Evolutionary conservation across 768 basidiomycete genomes (phyloP).

Genomic region (Asterophora parasitica): DNA sequence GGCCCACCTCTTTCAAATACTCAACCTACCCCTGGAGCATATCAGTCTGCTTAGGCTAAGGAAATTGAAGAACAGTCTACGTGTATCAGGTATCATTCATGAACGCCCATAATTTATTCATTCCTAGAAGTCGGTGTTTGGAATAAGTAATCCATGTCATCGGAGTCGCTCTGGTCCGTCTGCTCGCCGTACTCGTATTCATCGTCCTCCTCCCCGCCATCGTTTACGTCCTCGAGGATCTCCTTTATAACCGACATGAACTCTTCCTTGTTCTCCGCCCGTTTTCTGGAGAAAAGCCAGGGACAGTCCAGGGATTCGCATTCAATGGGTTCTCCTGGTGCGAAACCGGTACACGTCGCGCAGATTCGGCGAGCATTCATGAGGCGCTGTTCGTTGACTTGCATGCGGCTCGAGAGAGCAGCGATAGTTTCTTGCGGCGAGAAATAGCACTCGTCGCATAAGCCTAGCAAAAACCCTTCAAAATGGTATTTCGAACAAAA

Average conservation of each 20-base stretch:
- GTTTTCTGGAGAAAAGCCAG: slow-evolving; percentile 71
- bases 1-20: slow-evolving; percentile 19
- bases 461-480: slow-evolving; percentile 28
- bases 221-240: slow-evolving; percentile 31
- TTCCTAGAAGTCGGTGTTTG: slow-evolving; percentile 6
- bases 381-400: slow-evolving; percentile 50
- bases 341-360: slow-evolving; percentile 56
- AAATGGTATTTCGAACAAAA: no score
- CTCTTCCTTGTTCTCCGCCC: slow-evolving; percentile 41
- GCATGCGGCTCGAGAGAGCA: slow-evolving; percentile 49
- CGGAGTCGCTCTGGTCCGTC: slow-evolving; percentile 12
- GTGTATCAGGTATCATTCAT: background rate
- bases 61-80: background rate
- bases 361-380: slow-evolving; percentile 65
- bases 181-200: background rate
- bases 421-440: slow-evolving; percentile 52
- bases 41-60: slow-evolving; percentile 35
- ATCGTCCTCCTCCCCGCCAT: slow-evolving; percentile 8
- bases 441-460: slow-evolving; percentile 61
- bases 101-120: background rate
- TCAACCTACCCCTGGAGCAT: slow-evolving; percentile 32
- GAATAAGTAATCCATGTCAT: slow-evolving; percentile 5
- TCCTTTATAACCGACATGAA: slow-evolving; percentile 30
- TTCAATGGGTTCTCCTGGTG: slow-evolving; percentile 51
- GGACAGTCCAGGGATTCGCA: slow-evolving; percentile 89